Evolutionary conservation across 2,329 filamentous ascomycete species (phyloP).

Genomic region (Pestalotiopsis sp.): DNA sequence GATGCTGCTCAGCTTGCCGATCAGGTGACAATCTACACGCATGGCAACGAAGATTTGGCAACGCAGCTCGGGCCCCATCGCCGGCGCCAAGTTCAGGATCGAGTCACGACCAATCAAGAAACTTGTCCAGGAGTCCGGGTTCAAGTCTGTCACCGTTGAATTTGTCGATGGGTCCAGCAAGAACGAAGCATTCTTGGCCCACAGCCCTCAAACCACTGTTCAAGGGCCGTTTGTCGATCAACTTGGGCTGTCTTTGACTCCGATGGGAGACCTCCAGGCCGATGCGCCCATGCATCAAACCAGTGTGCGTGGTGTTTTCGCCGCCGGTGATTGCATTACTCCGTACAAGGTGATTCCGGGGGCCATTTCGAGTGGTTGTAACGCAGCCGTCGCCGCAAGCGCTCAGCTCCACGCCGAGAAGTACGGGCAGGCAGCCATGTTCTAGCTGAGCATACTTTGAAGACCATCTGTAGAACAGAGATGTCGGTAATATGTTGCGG

Average conservation of each 20-base stretch:
- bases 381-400: constrained; percentile 19
- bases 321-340: constrained; percentile 23
- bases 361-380: constrained; percentile 21
- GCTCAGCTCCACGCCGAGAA: constrained; percentile 20
- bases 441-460: not conserved
- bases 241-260: constrained; percentile 12
- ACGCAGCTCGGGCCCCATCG: constrained; percentile 10
- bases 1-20: constrained; percentile 20
- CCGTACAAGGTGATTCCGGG: constrained; percentile 21
- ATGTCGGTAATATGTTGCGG: too few relatives aligned
- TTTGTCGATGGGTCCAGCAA: constrained; percentile 19
- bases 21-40: constrained; percentile 23
- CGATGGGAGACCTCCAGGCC: constrained; percentile 19
- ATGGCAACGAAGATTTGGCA: constrained; percentile 18
- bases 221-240: constrained; percentile 20
- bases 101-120: not conserved
- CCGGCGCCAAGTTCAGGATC: not conserved
- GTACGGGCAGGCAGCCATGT: not conserved
- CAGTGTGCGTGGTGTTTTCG: constrained; percentile 22
- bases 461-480: too few relatives aligned
- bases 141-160: constrained; percentile 18
- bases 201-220: constrained; percentile 19
- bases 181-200: constrained; percentile 23
- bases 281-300: constrained; percentile 18
- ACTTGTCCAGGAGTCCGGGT: not conserved